A percentile compares a stretch with the other conserved stretches of the same genome.
phyloP scores from a whole-genome alignment of 495 filamentous ascomycete genomes.

The Immersiella caudata region DNA sequence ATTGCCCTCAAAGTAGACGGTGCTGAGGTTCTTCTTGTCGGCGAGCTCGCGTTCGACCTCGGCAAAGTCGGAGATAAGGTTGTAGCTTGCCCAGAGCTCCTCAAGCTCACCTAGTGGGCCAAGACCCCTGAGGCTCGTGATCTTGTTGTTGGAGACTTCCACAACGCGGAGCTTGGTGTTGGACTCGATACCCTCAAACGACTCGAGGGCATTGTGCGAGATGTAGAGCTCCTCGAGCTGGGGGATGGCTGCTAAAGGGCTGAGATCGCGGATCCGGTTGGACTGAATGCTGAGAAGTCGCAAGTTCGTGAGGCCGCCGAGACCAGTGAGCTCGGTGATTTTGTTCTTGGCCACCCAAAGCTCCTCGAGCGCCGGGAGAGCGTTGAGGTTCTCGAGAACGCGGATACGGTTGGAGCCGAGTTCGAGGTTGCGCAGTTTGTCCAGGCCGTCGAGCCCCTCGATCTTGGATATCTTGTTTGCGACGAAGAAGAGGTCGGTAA shows the following conservation, averaged over 20 bases:
- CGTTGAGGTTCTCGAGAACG: slow-evolving; percentile 85
- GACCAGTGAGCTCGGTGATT: slow-evolving; percentile 78
- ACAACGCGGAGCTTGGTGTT: slow-evolving; percentile 74
- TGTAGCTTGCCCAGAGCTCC: slow-evolving; percentile 94
- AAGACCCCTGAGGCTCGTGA: slow-evolving; percentile 74
- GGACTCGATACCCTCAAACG: slow-evolving; percentile 72
- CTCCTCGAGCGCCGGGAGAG: slow-evolving; percentile 73
- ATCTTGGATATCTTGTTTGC: slow-evolving; percentile 91
- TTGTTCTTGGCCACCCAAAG: slow-evolving; percentile 99
- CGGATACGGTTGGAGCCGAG: slow-evolving; percentile 89
- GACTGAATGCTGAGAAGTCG: slow-evolving; percentile 94
- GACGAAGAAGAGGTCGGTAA: slow-evolving; percentile 89
- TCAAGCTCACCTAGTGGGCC: slow-evolving; percentile 69
- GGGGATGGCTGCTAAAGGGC: slow-evolving; percentile 70
- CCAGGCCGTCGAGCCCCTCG: slow-evolving; percentile 78
- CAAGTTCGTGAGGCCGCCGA: slow-evolving; percentile 73
- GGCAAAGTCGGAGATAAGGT: slow-evolving; percentile 73
- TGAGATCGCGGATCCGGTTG: slow-evolving; percentile 84
- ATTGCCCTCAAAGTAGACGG: slow-evolving; percentile 97
- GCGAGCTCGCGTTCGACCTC: slow-evolving; percentile 81
- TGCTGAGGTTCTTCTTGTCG: slow-evolving; percentile 78
- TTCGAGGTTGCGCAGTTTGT: slow-evolving; percentile 78
- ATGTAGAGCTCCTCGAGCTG: slow-evolving; percentile 94
- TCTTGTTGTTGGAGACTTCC: slow-evolving; percentile 89
- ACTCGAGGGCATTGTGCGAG: slow-evolving; percentile 91